Evolutionary conservation across 2,329 filamentous ascomycete species (phyloP).

Genomic region (Harringtonia aguacate): DNA sequence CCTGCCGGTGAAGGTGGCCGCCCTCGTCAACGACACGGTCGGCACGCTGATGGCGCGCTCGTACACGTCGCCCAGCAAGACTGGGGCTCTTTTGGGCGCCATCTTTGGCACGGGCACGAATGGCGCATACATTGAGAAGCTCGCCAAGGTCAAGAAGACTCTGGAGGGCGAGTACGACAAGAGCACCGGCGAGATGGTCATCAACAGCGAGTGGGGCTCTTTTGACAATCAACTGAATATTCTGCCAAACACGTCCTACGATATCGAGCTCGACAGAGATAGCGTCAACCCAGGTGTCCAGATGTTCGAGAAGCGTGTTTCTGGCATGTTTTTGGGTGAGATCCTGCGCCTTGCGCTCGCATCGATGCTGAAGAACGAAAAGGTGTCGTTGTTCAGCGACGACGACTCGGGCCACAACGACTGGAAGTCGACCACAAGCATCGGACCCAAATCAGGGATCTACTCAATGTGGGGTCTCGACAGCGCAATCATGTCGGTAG

Average conservation of each 20-base stretch:
- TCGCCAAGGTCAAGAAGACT: constrained; percentile 72
- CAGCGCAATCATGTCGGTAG: constrained; percentile 78
- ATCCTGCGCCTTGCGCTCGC: constrained; percentile 72
- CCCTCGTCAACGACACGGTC: constrained; percentile 94
- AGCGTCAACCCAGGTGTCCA: constrained; percentile 90
- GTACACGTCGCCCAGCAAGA: constrained; percentile 84
- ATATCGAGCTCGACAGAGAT: constrained; percentile 63
- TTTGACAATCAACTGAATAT: constrained; percentile 92
- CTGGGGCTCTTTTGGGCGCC: constrained; percentile 78
- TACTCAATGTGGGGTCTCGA: constrained; percentile 82
- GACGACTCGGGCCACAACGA: constrained; percentile 63
- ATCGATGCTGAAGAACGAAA: constrained; percentile 57
- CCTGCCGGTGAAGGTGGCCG: constrained; percentile 88
- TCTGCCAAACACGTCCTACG: constrained; percentile 76
- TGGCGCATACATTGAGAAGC: constrained; percentile 91
- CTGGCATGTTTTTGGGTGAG: constrained; percentile 96
- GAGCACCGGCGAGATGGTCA: constrained; percentile 85
- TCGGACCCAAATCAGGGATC: constrained; percentile 55
- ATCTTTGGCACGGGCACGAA: constrained; percentile 98
- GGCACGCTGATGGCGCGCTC: constrained; percentile 96
- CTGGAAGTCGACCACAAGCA: constrained; percentile 56
- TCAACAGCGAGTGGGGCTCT: constrained; percentile 97
- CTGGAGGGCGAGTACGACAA: constrained; percentile 61
- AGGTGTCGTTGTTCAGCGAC: constrained; percentile 64
- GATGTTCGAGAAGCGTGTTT: constrained; percentile 98